Conservation (phyloP, 345 rosid species). For the Dipteronia sinensis region DNA sequence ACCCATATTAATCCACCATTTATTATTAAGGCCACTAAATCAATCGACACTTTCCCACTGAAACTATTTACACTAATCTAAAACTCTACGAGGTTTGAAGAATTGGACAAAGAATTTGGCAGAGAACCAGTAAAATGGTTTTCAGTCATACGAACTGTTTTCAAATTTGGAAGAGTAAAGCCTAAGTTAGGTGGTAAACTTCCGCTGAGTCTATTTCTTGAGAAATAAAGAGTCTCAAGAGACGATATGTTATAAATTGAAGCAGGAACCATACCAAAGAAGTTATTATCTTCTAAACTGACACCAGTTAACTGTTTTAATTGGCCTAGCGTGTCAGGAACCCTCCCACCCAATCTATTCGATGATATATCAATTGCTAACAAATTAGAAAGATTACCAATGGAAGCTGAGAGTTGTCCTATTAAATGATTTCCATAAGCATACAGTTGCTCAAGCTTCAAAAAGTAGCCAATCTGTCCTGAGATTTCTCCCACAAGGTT, state of each 20-base stretch:
- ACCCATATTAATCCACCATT: not conserved
- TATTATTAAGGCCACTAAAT: slow-evolving; percentile 3
- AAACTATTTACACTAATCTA: not conserved
- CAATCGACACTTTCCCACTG: slow-evolving; percentile 1
- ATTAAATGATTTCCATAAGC: not conserved
- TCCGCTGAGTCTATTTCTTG: not conserved
- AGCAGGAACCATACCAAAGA: slow-evolving; percentile 24
- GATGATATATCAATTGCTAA: fast-evolving
- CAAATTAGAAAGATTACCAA: slow-evolving; percentile 25
- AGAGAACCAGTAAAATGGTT: slow-evolving; percentile 21
- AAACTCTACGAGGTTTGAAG: not conserved
- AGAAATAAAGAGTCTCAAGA: fast-evolving
- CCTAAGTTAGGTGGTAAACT: slow-evolving; percentile 10
- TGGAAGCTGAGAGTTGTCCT: slow-evolving; percentile 1
- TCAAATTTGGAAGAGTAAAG: slow-evolving; percentile 21
- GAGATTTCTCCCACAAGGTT: slow-evolving; percentile 17
- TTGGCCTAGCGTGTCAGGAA: not conserved
- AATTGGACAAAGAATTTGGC: slow-evolving; percentile 25
- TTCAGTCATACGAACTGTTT: fast-evolving
- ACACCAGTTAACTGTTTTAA: not conserved
- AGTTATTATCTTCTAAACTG: fast-evolving
- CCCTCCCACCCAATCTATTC: not conserved
- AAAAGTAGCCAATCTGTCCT: not conserved
- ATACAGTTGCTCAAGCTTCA: not conserved
- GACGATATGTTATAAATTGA: slow-evolving; percentile 17